Conservation (phyloP, 164 flowering plant genomes). For the Berberis vulgaris region DNA sequence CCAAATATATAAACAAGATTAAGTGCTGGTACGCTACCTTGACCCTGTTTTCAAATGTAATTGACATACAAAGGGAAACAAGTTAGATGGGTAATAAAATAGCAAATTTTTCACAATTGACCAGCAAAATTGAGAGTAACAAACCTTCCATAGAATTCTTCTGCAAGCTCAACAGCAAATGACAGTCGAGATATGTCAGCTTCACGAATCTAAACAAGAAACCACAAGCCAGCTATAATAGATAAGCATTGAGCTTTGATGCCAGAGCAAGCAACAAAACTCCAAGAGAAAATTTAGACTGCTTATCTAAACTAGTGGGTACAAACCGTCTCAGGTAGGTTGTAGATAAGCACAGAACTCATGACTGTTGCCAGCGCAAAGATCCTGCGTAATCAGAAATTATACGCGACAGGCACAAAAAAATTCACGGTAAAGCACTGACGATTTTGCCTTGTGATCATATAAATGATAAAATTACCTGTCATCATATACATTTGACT, state of each 20-base stretch:
- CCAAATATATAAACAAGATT: no score
- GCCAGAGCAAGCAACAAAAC: no score
- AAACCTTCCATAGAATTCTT: conserved; percentile 98
- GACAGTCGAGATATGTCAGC: conserved; percentile 97
- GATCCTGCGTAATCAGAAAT: conserved; percentile 44
- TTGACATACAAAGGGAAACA: no score
- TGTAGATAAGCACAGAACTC: conserved; percentile 97
- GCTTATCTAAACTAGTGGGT: background rate
- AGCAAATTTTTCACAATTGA: no score
- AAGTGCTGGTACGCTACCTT: no score
- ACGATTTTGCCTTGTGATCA: conserved; percentile 43
- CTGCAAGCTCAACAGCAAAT: conserved; percentile 99
- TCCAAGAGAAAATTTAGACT: no score
- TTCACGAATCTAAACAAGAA: conserved; percentile 74
- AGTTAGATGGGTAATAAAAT: no score
- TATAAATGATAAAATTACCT: conserved; percentile 16
- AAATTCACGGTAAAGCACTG: no score
- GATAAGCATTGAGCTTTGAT: background rate
- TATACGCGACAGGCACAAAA: conserved; percentile 23
- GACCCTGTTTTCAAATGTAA: no score
- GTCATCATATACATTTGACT: no score
- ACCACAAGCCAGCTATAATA: background rate
- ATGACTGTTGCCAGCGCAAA: conserved; percentile 93
- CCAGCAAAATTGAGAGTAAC: background rate
- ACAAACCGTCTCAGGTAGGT: conserved; percentile 93